These are phyloP conservation scores for Picochlorum costavermella DNA, from an alignment of 139 green algal genomes.

Conservation along the genomic window DNA sequence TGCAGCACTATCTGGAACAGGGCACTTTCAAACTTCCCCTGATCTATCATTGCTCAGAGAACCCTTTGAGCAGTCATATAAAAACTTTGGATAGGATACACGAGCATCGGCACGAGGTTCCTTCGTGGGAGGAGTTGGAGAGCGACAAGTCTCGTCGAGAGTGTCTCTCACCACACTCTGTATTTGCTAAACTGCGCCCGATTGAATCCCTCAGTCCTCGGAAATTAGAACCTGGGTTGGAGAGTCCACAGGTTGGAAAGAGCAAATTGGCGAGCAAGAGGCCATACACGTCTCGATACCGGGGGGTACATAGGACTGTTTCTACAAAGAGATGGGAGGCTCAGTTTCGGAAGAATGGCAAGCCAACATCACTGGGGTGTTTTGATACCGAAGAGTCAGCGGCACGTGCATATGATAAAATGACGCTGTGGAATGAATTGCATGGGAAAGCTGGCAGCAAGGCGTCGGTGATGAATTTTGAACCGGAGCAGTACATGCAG, in stretches of 20 bases:
- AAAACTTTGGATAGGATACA: too few relatives aligned
- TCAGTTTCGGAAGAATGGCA: constrained; percentile 77
- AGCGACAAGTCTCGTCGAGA: too few relatives aligned
- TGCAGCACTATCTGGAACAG: too few relatives aligned
- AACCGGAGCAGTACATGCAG: constrained; percentile 66
- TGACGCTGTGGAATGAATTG: constrained; percentile 92
- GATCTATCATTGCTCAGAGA: too few relatives aligned
- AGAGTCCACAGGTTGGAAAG: background rate
- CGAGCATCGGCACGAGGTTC: too few relatives aligned
- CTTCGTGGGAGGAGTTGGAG: too few relatives aligned
- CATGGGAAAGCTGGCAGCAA: constrained; percentile 63
- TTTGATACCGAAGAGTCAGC: constrained; percentile 81
- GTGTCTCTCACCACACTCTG: too few relatives aligned
- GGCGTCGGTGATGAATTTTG: constrained; percentile 82
- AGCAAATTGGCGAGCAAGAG: constrained; percentile 13
- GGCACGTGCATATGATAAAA: constrained; percentile 82
- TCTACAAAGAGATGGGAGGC: constrained; percentile 83
- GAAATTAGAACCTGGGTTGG: too few relatives aligned
- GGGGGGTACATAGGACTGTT: constrained; percentile 86
- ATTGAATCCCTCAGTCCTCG: too few relatives aligned
- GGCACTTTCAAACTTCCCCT: too few relatives aligned
- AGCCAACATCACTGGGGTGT: constrained; percentile 75
- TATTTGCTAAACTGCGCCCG: too few relatives aligned
- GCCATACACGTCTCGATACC: constrained; percentile 72
- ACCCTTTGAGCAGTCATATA: too few relatives aligned